A percentile compares a stretch with the other conserved stretches of the same genome.
Conservation (phyloP, 176 grass and related monocot species). For the Zizania latifolia region DNA sequence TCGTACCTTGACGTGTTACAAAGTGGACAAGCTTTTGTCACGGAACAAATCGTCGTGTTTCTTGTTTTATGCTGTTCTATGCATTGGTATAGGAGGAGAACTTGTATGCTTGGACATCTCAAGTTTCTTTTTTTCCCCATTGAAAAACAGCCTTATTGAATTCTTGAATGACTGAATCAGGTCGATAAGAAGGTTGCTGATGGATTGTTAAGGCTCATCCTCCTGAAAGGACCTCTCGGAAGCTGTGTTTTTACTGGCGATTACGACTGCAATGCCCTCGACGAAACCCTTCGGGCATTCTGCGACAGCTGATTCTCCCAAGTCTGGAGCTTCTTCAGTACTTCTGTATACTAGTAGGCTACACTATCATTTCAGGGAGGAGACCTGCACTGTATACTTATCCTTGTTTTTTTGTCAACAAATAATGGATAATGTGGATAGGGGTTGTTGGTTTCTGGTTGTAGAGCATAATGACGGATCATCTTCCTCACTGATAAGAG, state of each 20-base stretch:
- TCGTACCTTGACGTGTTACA: slow-evolving; percentile 11
- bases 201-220: slow-evolving; percentile 88
- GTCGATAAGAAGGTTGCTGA: slow-evolving; percentile 99
- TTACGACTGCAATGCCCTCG: slow-evolving; percentile 71
- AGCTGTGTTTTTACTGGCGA: slow-evolving; percentile 90
- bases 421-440: slow-evolving; percentile 16
- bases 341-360: slow-evolving; percentile 36
- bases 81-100: neutral
- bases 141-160: neutral
- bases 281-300: slow-evolving; percentile 79
- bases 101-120: neutral
- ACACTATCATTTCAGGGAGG: slow-evolving; percentile 1
- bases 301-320: slow-evolving; percentile 49
- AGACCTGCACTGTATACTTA: slow-evolving; percentile 8
- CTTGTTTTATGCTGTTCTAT: neutral
- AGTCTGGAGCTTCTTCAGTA: neutral
- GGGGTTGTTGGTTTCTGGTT: neutral
- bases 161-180: slow-evolving; percentile 32
- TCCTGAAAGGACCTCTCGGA: slow-evolving; percentile 80
- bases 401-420: neutral
- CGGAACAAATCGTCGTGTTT: neutral
- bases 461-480: neutral
- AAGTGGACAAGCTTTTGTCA: neutral
- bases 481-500: neutral
- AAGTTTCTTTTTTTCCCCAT: neutral